Percentiles rank a stretch among this genome's conserved stretches.
Conservation (phyloP, 2,329 filamentous ascomycete genomes). For the Hymenoscyphus fraxineus region DNA sequence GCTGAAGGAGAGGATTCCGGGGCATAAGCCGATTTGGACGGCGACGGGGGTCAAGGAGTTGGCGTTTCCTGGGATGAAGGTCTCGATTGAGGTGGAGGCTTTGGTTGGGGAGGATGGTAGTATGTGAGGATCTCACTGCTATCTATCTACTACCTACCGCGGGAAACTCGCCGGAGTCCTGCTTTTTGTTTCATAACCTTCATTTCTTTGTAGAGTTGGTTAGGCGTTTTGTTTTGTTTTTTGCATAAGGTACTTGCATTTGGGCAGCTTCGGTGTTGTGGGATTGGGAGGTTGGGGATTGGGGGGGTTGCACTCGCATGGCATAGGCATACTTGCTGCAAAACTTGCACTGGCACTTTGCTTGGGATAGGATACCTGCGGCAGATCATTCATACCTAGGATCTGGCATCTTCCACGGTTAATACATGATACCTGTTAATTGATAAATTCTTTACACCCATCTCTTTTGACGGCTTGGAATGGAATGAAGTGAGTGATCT, state of each 20-base stretch:
- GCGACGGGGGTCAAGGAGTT: not conserved
- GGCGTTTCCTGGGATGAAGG: slow-evolving; percentile 1
- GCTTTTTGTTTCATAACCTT: too few species aligned
- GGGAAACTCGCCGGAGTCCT: not conserved
- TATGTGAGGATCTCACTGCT: not conserved
- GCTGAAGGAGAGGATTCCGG: slow-evolving; percentile 4
- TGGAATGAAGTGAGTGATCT: too few species aligned
- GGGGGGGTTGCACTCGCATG: too few species aligned
- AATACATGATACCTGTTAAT: slow-evolving; percentile 2
- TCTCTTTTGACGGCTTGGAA: too few species aligned
- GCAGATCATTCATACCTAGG: not conserved
- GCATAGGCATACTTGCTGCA: too few species aligned
- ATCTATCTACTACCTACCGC: not conserved
- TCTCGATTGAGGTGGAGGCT: slow-evolving; percentile 10
- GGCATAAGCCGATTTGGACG: slow-evolving; percentile 1
- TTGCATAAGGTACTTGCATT: too few species aligned
- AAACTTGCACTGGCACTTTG: too few species aligned
- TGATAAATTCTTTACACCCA: not conserved
- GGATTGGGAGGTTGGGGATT: too few species aligned
- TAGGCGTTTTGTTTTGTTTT: too few species aligned
- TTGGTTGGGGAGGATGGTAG: not conserved
- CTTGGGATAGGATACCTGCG: not conserved
- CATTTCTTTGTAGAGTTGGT: too few species aligned
- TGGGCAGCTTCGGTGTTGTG: too few species aligned
- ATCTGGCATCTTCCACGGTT: not conserved